Percentiles rank a stretch among this genome's conserved stretches.
Evolutionary conservation across 2,329 filamentous ascomycete genomes (phyloP).

Genomic region (Zelopaecilomyces penicillatus): DNA sequence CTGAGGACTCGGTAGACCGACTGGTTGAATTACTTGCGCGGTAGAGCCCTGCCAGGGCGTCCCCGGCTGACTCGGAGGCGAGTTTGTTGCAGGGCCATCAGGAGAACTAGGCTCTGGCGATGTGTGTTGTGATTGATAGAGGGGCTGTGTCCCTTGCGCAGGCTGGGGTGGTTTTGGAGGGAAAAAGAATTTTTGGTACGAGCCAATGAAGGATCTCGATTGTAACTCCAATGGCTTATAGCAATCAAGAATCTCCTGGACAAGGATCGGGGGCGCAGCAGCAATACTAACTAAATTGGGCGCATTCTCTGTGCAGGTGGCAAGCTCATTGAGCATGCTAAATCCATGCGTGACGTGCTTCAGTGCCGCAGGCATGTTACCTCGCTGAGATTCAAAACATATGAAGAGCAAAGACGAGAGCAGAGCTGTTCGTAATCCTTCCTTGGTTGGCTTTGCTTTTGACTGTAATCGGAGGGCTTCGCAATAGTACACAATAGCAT

Average conservation of each 20-base stretch:
- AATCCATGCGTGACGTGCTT: constrained; percentile 34
- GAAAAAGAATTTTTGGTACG: constrained; percentile 27
- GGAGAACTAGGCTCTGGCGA: constrained; percentile 13
- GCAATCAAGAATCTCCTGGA: constrained; percentile 31
- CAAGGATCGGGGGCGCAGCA: constrained; percentile 26
- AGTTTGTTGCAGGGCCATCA: constrained; percentile 20
- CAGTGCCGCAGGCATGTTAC: constrained; percentile 30
- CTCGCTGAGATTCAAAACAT: constrained; percentile 32
- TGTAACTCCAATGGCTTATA: constrained; percentile 31
- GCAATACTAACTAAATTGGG: constrained; percentile 29
- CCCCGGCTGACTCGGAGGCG: constrained; percentile 9
- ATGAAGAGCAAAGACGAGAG: constrained; percentile 32
- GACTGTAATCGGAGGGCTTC: constrained; percentile 32
- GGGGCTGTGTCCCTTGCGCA: background rate
- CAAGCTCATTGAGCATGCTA: constrained; percentile 31
- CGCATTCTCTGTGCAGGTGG: constrained; percentile 26
- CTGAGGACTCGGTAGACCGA: constrained; percentile 24
- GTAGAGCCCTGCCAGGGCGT: constrained; percentile 1
- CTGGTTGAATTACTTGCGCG: constrained; percentile 3
- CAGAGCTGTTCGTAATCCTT: constrained; percentile 30
- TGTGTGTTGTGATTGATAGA: background rate
- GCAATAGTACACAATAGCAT: constrained; percentile 32
- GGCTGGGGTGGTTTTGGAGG: constrained; percentile 11
- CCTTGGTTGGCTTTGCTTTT: constrained; percentile 25
- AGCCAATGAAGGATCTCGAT: constrained; percentile 30